Percentiles rank a stretch among this genome's conserved stretches.
Evolutionary conservation across 805 yeast species (phyloP).

Genomic region (Schwanniomyces vanrijiae): DNA sequence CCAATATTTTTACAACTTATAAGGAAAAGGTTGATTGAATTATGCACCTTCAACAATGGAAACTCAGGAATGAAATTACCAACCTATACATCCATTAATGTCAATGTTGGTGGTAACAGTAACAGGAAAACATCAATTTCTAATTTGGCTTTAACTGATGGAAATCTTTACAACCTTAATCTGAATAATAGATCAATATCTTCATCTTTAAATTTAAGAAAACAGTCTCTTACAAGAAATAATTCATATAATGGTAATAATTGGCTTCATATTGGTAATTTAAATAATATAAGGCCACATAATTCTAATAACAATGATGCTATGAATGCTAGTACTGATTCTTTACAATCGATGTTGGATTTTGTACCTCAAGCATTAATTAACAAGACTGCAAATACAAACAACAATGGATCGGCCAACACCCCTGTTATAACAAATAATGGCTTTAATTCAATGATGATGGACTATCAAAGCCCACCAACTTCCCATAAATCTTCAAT

Average conservation of each 20-base stretch:
- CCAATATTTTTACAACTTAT: constrained; percentile 43
- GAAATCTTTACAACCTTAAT: constrained; percentile 33
- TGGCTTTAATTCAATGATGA: constrained; percentile 37
- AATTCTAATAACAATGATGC: constrained; percentile 15
- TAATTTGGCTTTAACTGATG: constrained; percentile 39
- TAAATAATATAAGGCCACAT: constrained; percentile 30
- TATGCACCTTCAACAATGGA: constrained; percentile 27
- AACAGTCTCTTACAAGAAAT: constrained; percentile 44
- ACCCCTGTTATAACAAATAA: constrained; percentile 8
- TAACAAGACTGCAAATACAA: constrained; percentile 25
- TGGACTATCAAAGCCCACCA: constrained; percentile 44
- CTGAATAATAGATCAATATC: constrained; percentile 32
- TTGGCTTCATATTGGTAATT: constrained; percentile 47
- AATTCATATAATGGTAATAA: constrained; percentile 33
- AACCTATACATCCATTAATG: constrained; percentile 23
- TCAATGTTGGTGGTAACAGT: constrained; percentile 10
- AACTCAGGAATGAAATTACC: constrained; percentile 17
- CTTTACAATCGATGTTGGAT: constrained; percentile 45
- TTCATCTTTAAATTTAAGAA: constrained; percentile 37
- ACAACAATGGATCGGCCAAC: constrained; percentile 3
- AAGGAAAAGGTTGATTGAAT: constrained; percentile 40
- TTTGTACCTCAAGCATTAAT: constrained; percentile 42
- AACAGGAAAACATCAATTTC: constrained; percentile 39
- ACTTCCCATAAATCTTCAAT: constrained; percentile 32
- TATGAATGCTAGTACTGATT: constrained; percentile 33